Evolutionary conservation across 805 yeast genomes (phyloP), one percentile per base, ranked within the genome.

Genomic region (Hanseniaspora meyeri): DNA sequence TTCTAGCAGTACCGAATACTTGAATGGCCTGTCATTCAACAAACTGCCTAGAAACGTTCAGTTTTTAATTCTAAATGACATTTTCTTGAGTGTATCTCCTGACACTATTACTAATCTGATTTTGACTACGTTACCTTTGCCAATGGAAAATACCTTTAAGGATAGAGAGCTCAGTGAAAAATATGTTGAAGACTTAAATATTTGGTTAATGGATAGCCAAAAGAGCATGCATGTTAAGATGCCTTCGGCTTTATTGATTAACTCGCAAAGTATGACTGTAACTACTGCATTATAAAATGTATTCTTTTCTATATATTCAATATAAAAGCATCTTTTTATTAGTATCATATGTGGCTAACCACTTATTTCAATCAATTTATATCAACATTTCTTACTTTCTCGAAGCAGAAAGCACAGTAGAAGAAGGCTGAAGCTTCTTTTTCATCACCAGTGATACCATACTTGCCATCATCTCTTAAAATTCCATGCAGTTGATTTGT

Each of bases 181-280:
- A 38, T 91, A 89, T 65, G 80, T 86, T 16, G 80, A 81, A 57
- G 83, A 83, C 62, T 72, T 91, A 52, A 85, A 89, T 49, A 68
- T 85, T 6, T 87, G 96, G 93, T 75, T 91, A 57, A 79, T 81
- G 46, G 87, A 79, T 4, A 34, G 43, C n/a, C 36, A 43, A 16
- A 27, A 19, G 4, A 36, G 39, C 14, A 12, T 19, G 6, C 16
- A 19, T 20, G 29, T 27, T 1, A 45, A 46, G n/a, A 70, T 93
- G 42, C 96, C 96, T 0, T 96, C 97, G 0, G 76, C 81, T 1
- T 66, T 93, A 66, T 69, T 93, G 59, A 76, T 93, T 55, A 91
- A 93, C 65, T 87, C 97, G 0, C 95, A 88, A 71, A 85, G 95
- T 0, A 89, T 93, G 75, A 93, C 98, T 0, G 98, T 91, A 2